phyloP scores from a whole-genome alignment of 179 eudicot genomes.

The Dionaea muscipula region DNA sequence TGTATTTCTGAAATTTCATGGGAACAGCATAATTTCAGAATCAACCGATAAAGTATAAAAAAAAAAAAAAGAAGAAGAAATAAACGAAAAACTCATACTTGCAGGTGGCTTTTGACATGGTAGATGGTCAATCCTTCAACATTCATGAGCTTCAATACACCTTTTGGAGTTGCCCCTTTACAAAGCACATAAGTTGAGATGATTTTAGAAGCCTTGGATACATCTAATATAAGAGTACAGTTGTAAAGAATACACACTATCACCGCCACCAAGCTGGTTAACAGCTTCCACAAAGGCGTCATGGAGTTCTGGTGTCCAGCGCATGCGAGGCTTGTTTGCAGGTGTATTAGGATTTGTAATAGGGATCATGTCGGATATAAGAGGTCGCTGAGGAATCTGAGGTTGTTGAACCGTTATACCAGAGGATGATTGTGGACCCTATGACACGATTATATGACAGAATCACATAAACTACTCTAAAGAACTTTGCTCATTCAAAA shows the following conservation, averaged over 20 bases:
- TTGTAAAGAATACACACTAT: constrained; percentile 26
- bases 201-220: background rate
- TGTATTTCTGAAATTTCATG: constrained; percentile 31
- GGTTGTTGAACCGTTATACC: constrained; percentile 18
- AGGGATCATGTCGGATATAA: constrained; percentile 18
- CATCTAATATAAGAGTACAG: background rate
- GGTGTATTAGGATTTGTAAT: constrained; percentile 15
- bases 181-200: background rate
- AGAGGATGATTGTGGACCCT: constrained; percentile 23
- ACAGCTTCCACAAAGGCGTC: constrained; percentile 46
- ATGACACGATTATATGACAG: background rate
- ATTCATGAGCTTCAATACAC: constrained; percentile 43
- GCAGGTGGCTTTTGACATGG: constrained; percentile 56
- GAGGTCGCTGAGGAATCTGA: constrained; percentile 20
- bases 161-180: constrained; percentile 51
- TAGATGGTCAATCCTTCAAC: constrained; percentile 51
- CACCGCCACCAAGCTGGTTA: constrained; percentile 46
- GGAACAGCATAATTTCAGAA: background rate
- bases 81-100: constrained; percentile 18
- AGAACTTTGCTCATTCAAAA: too few relatives aligned
- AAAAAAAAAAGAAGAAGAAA: background rate
- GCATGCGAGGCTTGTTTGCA: constrained; percentile 42
- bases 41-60: background rate
- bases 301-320: constrained; percentile 55
- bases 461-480: too few relatives aligned